Base-by-base conservation (phyloP, 2,329 filamentous ascomycete genomes). In the Colletotrichum chlorophyti region DNA sequence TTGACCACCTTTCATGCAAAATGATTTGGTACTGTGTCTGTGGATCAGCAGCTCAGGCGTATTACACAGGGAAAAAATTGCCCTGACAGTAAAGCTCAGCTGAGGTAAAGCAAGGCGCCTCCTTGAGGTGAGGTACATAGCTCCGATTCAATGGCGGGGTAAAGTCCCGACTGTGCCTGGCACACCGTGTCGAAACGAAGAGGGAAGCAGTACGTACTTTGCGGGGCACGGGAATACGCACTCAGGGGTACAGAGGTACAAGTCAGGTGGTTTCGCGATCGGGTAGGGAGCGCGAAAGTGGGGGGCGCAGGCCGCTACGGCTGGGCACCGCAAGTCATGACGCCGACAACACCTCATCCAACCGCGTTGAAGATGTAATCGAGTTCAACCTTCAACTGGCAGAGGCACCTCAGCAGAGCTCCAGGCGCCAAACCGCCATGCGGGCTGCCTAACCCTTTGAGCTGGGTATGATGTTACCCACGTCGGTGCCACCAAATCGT, bases 231-330 rank as follows among this genome's bases (percentile, higher is more conserved):
- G 41, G 15, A 10, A 9, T 8, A 15, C 23, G 24, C 24, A 14
- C 34, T 12, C n/a, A 34, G 23, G 2, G 32, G 34, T 40, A 40
- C 46, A 17, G 34, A 26, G 34, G 27, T 48, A 51, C 54, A 21
- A 19, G 49, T 61, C 59, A 61, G 38, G 54, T 61, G 59, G 43
- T 61, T 61, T 61, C 59, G 59, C 45, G 59, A 58, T 29, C 26
- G 29, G 46, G 29, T 34, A 15, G 12, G 43, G 41, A n/a, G n/a
- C n/a, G n/a, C n/a, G n/a, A n/a, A n/a, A n/a, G n/a, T n/a, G n/a
- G n/a, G n/a, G n/a, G n/a, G n/a, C n/a, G n/a, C n/a, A n/a, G n/a
- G n/a, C n/a, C n/a, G n/a, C n/a, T n/a, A n/a, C n/a, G 27, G 19
- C 52, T 42, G 37, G 31, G 31, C 38, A 15, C 38, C 3, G 4